Conservation (phyloP, 2,329 filamentous ascomycete genomes). For the Cyclaneusma minus region DNA sequence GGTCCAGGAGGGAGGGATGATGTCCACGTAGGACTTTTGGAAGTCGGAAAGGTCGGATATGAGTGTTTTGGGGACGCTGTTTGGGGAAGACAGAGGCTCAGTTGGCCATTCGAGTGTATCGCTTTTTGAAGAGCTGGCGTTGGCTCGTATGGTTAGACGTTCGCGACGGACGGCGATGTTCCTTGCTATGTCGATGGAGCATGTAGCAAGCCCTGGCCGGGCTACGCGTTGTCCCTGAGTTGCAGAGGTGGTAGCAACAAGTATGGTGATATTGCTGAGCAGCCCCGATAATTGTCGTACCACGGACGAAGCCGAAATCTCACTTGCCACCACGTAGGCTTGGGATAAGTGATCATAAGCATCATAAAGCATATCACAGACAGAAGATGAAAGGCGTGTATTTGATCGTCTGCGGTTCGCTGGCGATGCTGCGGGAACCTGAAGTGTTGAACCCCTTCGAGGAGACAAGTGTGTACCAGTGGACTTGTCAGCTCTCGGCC, state of each 20-base stretch:
- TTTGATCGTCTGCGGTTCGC: no score
- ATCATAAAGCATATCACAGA: no score
- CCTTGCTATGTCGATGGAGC: conserved; percentile 53
- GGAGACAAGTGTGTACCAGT: conserved; percentile 1
- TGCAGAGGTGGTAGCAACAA: conserved; percentile 45
- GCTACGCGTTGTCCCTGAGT: conserved; percentile 28
- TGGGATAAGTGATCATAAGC: no score
- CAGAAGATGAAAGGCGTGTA: no score
- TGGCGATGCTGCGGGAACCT: no score
- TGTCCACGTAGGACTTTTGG: conserved; percentile 68
- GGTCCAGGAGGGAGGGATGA: conserved; percentile 71
- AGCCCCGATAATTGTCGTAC: no score
- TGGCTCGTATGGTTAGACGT: conserved; percentile 30
- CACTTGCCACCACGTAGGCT: no score
- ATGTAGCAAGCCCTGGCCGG: conserved; percentile 42
- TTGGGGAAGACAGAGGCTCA: conserved; percentile 23
- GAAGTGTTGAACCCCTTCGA: no score
- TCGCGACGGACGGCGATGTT: conserved; percentile 55
- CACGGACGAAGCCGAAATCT: no score
- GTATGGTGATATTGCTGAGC: conserved; percentile 47
- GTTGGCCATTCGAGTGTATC: conserved; percentile 27
- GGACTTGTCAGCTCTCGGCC: conserved; percentile 9
- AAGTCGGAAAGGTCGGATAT: conserved; percentile 45
- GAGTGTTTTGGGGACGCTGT: conserved; percentile 29
- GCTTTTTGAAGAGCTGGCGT: conserved; percentile 7